These are phyloP conservation scores for Quercus phellos DNA, from an alignment of 331 rosid genomes.

Conservation along the genomic window DNA sequence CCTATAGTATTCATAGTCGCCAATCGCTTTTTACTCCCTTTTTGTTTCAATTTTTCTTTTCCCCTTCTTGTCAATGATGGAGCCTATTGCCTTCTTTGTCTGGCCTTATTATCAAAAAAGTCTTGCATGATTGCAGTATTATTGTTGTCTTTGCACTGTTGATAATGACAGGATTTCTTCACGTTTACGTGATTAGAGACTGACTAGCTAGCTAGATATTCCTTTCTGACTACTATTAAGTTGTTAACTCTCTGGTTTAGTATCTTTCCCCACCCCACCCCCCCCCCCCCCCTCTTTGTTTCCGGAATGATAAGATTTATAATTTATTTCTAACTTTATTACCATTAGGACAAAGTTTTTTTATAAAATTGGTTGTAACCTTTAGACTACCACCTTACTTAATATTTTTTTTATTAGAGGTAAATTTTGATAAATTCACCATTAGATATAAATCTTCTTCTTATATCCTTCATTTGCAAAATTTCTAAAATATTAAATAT, in stretches of 20 bases:
- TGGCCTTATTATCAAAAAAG: neutral
- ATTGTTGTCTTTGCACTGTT: neutral
- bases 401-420: too few relatives aligned
- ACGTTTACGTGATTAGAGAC: neutral
- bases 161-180: conserved; percentile 1
- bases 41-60: neutral
- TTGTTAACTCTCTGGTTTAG: too few relatives aligned
- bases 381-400: fast-evolving
- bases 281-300: too few relatives aligned
- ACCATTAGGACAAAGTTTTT: too few relatives aligned
- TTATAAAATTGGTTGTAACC: too few relatives aligned
- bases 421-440: too few relatives aligned
- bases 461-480: too few relatives aligned
- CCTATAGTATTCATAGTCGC: neutral
- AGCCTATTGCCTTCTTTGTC: neutral
- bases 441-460: too few relatives aligned
- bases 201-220: neutral
- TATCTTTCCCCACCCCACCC: too few relatives aligned
- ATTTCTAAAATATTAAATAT: too few relatives aligned
- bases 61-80: neutral
- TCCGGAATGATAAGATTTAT: neutral
- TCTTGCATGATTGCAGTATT: neutral
- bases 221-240: neutral
- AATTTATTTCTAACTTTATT: too few relatives aligned
- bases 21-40: neutral